Conservation (phyloP, 345 rosid species). For the Erysimum cheiranthoides region DNA sequence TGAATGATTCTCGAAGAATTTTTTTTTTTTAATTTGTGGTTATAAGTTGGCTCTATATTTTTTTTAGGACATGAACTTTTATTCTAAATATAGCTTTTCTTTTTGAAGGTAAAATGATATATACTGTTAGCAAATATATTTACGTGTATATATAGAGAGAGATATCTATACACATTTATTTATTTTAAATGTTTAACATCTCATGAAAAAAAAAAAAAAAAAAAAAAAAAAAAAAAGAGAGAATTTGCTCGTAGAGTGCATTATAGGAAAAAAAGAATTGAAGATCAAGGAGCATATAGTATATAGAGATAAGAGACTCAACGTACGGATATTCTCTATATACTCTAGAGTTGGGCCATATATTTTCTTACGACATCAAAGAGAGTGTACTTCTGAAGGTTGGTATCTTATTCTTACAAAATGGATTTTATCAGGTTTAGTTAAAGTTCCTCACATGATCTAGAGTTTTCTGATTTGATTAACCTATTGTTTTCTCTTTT, state of each 20-base stretch:
- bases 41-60: not conserved
- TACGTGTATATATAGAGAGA: not conserved
- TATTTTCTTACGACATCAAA: not conserved
- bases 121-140: not conserved
- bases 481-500: not conserved
- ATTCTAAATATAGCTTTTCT: not conserved
- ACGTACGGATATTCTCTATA: conserved; percentile 21
- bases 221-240: too few species aligned
- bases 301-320: not conserved
- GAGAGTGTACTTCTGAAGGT: conserved; percentile 30
- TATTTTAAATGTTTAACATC: not conserved
- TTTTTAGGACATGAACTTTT: not conserved
- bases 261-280: not conserved
- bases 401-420: conserved; percentile 39
- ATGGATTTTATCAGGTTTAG: conserved; percentile 8
- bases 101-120: not conserved
- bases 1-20: not conserved
- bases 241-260: not conserved
- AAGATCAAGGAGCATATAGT: conserved; percentile 25
- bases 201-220: too few species aligned
- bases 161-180: too few species aligned
- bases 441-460: conserved; percentile 18
- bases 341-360: conserved; percentile 19
- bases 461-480: conserved; percentile 18
- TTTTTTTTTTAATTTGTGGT: not conserved